A percentile compares a stretch with the other conserved stretches of the same genome.
Conservation (phyloP, 2,329 filamentous ascomycete genomes). For the Hymenoscyphus infarciens region DNA sequence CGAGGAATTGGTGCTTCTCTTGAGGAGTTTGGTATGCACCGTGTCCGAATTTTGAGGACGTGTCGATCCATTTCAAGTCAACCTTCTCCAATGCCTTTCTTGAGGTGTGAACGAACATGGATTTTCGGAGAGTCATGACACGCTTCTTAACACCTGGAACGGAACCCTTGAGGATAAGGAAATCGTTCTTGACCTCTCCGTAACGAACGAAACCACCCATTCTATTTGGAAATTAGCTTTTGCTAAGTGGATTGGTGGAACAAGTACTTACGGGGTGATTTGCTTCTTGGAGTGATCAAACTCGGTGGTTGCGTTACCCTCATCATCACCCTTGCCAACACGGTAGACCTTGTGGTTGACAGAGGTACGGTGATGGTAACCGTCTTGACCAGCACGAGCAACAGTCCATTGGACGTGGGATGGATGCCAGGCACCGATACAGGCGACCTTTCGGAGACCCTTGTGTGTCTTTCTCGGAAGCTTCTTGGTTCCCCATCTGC, state of each 20-base stretch:
- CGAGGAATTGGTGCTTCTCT: slow-evolving; percentile 97
- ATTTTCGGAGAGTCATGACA: slow-evolving; percentile 97
- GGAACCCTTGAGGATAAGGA: slow-evolving; percentile 95
- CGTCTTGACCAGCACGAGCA: slow-evolving; percentile 98
- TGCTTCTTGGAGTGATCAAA: slow-evolving; percentile 98
- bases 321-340: slow-evolving; percentile 87
- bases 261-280: slow-evolving; percentile 89
- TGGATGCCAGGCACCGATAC: slow-evolving; percentile 99
- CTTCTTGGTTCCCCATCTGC: slow-evolving; percentile 99
- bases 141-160: slow-evolving; percentile 99
- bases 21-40: slow-evolving; percentile 98
- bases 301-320: slow-evolving; percentile 90
- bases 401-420: slow-evolving; percentile 99
- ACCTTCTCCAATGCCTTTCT: slow-evolving; percentile 97
- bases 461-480: slow-evolving; percentile 99
- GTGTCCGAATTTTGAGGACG: slow-evolving; percentile 99
- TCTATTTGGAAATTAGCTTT: slow-evolving; percentile 49
- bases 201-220: slow-evolving; percentile 99
- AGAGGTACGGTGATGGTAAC: slow-evolving; percentile 99
- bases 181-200: slow-evolving; percentile 99
- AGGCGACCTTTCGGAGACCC: slow-evolving; percentile 99
- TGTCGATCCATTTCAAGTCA: slow-evolving; percentile 99
- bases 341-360: slow-evolving; percentile 99
- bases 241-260: not conserved
- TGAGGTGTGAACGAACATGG: slow-evolving; percentile 96